Evolutionary conservation across 345 rosid species (phyloP), one percentile per base, ranked within the genome.

Genomic region (Eucalyptus grandis): DNA sequence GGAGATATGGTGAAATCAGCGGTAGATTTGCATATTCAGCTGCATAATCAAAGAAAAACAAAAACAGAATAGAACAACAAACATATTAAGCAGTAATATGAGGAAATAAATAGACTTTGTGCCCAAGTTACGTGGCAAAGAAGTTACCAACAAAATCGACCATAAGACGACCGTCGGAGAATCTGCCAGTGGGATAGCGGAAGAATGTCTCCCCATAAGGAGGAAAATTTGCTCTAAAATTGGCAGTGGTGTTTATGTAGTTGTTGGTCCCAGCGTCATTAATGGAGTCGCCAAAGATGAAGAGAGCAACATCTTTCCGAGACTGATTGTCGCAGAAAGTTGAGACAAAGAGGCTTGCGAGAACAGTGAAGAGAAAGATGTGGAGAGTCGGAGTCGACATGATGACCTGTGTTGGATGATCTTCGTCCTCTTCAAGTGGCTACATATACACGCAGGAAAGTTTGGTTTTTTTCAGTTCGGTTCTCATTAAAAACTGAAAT

Each of bases 191-290:
- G 5, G 94, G 91, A 37, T 87, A 22, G 43, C 40, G 87, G 82
- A 91, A 90, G 89, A 90, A 92, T 13, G 92, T 90, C 85, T 87
- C 77, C 3, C 94, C 93, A 30, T 89, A 93, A 9, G 94, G 94
- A 86, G 54, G 51, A 72, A 87, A 91, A 80, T 93, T 89, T 19
- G 93, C 94, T 12, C 50, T 87, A 49, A 86, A 65, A 24, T 7
- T 54, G 24, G 49, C 26, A 6, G 89, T 89, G 56, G 89, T 86
- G 69, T 90, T 87, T 46, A 92, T 89, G 60, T 88, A 93, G 88
- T 92, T 90, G n/a, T 91, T 93, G 62, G 92, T 92, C 47, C 94
- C 94, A 3, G 85, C 89, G 51, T 94, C 93, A 31, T 89, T 92
- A 2, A 90, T 1, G 3, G 95, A 94, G 77, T 94, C 95, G 21